Evolutionary conservation across 2,329 filamentous ascomycete genomes (phyloP).

Genomic region (Verruconis gallopava): DNA sequence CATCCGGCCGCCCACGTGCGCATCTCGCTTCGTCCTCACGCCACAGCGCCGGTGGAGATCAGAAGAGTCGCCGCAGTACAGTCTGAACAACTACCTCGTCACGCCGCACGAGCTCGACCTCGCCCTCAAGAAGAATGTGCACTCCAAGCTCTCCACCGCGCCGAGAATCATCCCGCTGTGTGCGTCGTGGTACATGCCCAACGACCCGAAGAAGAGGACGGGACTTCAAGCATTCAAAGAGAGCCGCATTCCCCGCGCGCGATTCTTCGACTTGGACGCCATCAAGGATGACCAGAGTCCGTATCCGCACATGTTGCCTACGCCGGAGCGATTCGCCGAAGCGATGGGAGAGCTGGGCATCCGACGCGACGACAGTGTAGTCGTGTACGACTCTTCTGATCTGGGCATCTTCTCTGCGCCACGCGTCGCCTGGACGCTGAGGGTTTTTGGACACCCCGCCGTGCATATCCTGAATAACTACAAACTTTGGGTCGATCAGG

Average conservation of each 20-base stretch:
- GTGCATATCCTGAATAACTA: constrained; percentile 96
- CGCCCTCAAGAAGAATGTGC: constrained; percentile 70
- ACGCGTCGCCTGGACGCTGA: constrained; percentile 84
- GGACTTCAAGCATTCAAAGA: constrained; percentile 72
- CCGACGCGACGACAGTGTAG: constrained; percentile 71
- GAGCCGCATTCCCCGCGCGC: constrained; percentile 73
- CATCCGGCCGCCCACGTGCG: constrained; percentile 6
- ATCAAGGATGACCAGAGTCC: constrained; percentile 77
- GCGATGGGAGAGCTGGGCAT: constrained; percentile 88
- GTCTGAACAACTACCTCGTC: constrained; percentile 73
- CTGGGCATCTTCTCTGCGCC: constrained; percentile 90
- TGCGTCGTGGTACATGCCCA: constrained; percentile 92
- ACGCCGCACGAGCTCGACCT: constrained; percentile 69
- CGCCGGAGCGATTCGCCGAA: constrained; percentile 63
- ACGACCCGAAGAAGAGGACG: constrained; percentile 60
- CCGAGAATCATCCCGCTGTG: constrained; percentile 80
- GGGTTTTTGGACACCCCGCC: constrained; percentile 73
- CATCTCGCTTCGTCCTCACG: neutral
- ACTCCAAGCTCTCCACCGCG: constrained; percentile 65
- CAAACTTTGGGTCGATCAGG: constrained; percentile 78
- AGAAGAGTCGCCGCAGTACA: constrained; percentile 13
- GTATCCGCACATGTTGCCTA: constrained; percentile 94
- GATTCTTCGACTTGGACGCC: constrained; percentile 93
- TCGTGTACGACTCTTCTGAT: constrained; percentile 88
- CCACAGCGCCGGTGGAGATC: neutral